Percentiles rank a stretch among this genome's conserved stretches.
These are phyloP conservation scores for Fusarium domesticum DNA, from an alignment of 2,329 filamentous ascomycete genomes.

Conservation along the genomic window DNA sequence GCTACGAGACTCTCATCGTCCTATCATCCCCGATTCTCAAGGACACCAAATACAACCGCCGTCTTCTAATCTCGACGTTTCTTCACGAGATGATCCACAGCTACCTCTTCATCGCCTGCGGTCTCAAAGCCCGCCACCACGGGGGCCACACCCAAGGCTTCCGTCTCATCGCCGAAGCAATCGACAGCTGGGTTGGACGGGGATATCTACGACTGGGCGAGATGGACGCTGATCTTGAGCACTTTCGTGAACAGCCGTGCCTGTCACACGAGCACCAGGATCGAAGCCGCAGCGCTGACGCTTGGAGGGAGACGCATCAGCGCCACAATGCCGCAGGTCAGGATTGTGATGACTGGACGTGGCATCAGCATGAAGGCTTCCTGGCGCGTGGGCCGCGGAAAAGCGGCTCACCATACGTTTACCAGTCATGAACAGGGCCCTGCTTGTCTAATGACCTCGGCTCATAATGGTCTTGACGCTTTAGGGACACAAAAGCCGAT, in stretches of 20 bases:
- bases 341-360: constrained; percentile 33
- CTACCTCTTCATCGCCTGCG: constrained; percentile 62
- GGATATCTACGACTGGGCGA: constrained; percentile 54
- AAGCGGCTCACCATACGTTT: constrained; percentile 33
- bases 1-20: constrained; percentile 62
- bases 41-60: constrained; percentile 54
- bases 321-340: constrained; percentile 14
- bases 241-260: constrained; percentile 41
- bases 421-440: constrained; percentile 19
- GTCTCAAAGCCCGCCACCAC: constrained; percentile 51
- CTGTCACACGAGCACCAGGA: constrained; percentile 24
- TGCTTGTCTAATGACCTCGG: neutral
- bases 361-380: constrained; percentile 36
- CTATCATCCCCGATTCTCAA: constrained; percentile 58
- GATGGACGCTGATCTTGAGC: constrained; percentile 59
- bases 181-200: constrained; percentile 59
- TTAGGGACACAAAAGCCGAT: too few species aligned
- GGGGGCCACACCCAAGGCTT: constrained; percentile 63
- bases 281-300: constrained; percentile 14
- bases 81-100: constrained; percentile 66
- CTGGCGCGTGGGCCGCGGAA: constrained; percentile 25
- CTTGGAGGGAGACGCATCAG: constrained; percentile 15
- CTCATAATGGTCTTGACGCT: neutral
- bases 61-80: constrained; percentile 62
- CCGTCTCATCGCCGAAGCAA: constrained; percentile 54